A percentile compares a stretch with the other conserved stretches of the same genome.
Conservation (phyloP, 192 early-diverging fungal genomes). For the Chytriomyces sp. region DNA sequence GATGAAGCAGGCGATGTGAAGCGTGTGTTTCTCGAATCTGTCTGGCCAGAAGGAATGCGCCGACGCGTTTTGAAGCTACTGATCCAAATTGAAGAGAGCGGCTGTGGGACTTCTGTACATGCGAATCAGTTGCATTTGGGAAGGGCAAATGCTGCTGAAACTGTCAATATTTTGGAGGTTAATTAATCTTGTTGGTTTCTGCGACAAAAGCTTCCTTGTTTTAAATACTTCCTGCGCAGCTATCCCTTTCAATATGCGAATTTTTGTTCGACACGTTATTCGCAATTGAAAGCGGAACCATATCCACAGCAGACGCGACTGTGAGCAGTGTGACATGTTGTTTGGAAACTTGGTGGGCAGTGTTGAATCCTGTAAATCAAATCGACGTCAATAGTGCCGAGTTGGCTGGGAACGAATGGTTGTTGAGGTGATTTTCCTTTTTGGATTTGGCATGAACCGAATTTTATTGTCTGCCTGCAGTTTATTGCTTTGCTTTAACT, state of each 20-base stretch:
- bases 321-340: neutral
- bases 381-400: neutral
- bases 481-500: too few species aligned
- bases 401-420: neutral
- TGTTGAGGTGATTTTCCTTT: neutral
- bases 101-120: neutral
- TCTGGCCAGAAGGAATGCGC: neutral
- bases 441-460: neutral
- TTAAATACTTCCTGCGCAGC: neutral
- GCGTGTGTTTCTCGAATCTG: neutral
- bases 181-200: neutral
- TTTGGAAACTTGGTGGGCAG: slow-evolving; percentile 29
- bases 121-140: neutral
- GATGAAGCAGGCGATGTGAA: neutral
- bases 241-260: slow-evolving; percentile 14
- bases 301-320: neutral
- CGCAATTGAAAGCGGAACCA: neutral
- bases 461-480: too few species aligned
- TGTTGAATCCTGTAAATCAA: neutral
- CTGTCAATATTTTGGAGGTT: neutral
- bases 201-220: neutral
- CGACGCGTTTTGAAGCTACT: neutral
- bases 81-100: neutral
- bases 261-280: slow-evolving; percentile 16
- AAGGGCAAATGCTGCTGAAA: neutral